Percentiles rank a stretch among this genome's conserved stretches.
Conservation (phyloP, 768 basidiomycete species). For the Suillus alpinus region DNA sequence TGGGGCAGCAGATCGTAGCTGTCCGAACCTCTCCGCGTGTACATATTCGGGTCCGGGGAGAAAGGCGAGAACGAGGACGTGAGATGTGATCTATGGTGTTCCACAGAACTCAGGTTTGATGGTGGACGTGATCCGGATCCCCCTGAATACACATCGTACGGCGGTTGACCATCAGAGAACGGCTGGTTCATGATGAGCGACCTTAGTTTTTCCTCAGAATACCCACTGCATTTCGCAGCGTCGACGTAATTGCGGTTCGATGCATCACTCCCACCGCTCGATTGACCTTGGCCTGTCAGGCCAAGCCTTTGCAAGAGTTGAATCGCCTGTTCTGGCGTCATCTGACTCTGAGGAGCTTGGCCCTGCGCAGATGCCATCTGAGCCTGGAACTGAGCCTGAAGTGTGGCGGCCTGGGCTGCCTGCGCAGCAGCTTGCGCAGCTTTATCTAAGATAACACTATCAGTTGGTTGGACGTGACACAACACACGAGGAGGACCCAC, state of each 20-base stretch:
- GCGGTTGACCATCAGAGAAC: constrained; percentile 14
- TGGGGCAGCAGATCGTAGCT: constrained; percentile 35
- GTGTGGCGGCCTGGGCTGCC: constrained; percentile 71
- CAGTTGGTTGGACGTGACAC: constrained; percentile 3
- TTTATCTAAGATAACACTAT: constrained; percentile 54
- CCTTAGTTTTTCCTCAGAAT: constrained; percentile 23
- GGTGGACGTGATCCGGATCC: constrained; percentile 15
- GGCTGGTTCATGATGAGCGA: constrained; percentile 19
- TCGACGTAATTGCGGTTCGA: constrained; percentile 10
- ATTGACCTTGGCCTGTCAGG: constrained; percentile 33
- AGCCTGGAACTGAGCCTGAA: constrained; percentile 46
- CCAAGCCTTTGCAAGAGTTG: constrained; percentile 59
- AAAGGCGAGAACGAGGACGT: constrained; percentile 63
- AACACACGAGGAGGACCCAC: constrained; percentile 33
- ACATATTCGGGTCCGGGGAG: constrained; percentile 68
- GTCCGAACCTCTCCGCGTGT: constrained; percentile 37
- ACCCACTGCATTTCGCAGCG: constrained; percentile 15
- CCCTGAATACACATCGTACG: constrained; percentile 21
- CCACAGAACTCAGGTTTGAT: constrained; percentile 12
- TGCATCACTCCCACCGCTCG: constrained; percentile 10
- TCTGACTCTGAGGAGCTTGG: constrained; percentile 20
- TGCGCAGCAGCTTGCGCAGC: constrained; percentile 89
- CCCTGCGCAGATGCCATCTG: constrained; percentile 20
- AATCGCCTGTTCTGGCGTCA: constrained; percentile 64
- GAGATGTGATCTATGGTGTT: constrained; percentile 20